A percentile compares a stretch with the other conserved stretches of the same genome.
Conservation (phyloP, 2,329 filamentous ascomycete genomes). For the Xylaria arbuscula region DNA sequence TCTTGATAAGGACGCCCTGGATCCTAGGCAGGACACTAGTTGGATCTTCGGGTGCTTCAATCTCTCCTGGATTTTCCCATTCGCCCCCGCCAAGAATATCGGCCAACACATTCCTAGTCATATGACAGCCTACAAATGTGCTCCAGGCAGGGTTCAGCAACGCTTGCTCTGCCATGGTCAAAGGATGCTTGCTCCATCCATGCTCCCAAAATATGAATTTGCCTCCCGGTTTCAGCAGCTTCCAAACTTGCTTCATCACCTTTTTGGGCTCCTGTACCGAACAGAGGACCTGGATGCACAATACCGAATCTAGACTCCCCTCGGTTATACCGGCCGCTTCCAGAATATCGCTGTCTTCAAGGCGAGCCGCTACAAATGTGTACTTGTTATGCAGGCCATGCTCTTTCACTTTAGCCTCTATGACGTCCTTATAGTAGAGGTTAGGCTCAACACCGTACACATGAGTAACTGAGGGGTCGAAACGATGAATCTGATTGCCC, state of each 20-base stretch:
- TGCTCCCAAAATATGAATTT: constrained; percentile 62
- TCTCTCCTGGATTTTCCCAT: constrained; percentile 50
- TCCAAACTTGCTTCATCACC: constrained; percentile 52
- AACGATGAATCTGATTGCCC: constrained; percentile 58
- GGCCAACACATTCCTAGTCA: constrained; percentile 47
- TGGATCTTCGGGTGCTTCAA: constrained; percentile 47
- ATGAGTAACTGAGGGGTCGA: constrained; percentile 48
- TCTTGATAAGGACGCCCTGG: constrained; percentile 50
- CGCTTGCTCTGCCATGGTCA: constrained; percentile 49
- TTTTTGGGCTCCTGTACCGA: constrained; percentile 49
- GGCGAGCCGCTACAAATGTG: constrained; percentile 52
- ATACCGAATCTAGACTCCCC: constrained; percentile 54
- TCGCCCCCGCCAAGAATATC: constrained; percentile 47
- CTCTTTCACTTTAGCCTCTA: constrained; percentile 49
- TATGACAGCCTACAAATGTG: constrained; percentile 48
- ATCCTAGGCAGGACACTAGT: constrained; percentile 48
- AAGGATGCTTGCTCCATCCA: constrained; percentile 42
- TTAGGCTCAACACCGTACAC: constrained; percentile 59
- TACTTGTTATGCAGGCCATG: constrained; percentile 52
- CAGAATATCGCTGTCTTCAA: constrained; percentile 55
- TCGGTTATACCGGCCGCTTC: constrained; percentile 51
- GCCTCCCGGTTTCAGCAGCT: constrained; percentile 58
- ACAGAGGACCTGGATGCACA: constrained; percentile 59
- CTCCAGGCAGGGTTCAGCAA: constrained; percentile 50
- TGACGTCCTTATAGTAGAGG: constrained; percentile 46